Conservation (phyloP, 768 basidiomycete genomes). For the Royoungia palumana region DNA sequence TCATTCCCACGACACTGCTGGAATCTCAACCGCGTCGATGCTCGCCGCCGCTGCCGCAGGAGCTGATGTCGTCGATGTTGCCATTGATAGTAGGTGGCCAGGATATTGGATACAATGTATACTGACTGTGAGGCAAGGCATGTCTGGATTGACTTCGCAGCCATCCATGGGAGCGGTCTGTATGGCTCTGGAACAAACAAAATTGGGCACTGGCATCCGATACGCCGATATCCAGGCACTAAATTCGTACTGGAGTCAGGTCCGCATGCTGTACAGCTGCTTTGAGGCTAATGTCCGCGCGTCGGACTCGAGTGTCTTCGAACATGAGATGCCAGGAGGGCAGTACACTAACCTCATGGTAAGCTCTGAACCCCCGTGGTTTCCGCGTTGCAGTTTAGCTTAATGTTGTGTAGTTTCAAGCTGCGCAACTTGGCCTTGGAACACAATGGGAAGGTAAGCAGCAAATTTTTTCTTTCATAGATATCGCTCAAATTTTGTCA, state of each 20-base stretch:
- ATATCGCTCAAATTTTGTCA: slow-evolving; percentile 1
- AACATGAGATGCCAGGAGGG: slow-evolving; percentile 99
- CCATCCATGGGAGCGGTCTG: slow-evolving; percentile 98
- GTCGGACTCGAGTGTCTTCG: slow-evolving; percentile 96
- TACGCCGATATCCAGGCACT: slow-evolving; percentile 96
- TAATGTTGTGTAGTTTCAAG: slow-evolving; percentile 78
- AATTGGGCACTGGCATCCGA: slow-evolving; percentile 91
- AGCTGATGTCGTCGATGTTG: slow-evolving; percentile 96
- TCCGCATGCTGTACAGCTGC: slow-evolving; percentile 90
- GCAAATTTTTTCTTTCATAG: not conserved
- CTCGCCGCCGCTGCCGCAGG: slow-evolving; percentile 94
- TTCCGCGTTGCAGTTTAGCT: slow-evolving; percentile 17
- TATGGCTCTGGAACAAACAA: slow-evolving; percentile 91
- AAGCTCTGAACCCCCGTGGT: slow-evolving; percentile 24
- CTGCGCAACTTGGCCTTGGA: slow-evolving; percentile 92
- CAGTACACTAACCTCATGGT: slow-evolving; percentile 95
- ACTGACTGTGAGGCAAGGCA: slow-evolving; percentile 51
- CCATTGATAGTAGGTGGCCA: slow-evolving; percentile 83
- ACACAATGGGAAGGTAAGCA: slow-evolving; percentile 86
- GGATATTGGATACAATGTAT: not conserved
- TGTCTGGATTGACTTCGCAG: slow-evolving; percentile 98
- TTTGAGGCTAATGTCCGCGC: slow-evolving; percentile 98
- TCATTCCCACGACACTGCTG: slow-evolving; percentile 99
- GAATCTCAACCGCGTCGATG: slow-evolving; percentile 98
- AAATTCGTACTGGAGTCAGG: slow-evolving; percentile 97